Base-by-base conservation (phyloP, 2,329 filamentous ascomycete species). In the Paecilomyces fulvus region DNA sequence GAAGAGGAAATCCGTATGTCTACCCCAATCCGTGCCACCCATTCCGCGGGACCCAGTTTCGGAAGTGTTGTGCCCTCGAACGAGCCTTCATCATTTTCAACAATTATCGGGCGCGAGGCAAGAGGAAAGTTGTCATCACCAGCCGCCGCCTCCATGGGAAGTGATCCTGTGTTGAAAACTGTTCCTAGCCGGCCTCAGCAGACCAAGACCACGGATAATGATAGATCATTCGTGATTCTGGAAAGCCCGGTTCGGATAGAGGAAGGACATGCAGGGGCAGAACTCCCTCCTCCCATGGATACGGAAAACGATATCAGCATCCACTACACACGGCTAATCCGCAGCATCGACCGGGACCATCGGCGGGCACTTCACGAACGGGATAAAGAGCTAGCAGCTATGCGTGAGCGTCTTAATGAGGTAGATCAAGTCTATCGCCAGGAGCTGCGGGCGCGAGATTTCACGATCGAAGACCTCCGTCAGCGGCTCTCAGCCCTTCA, bases 351-450 rank as follows among this genome's bases (percentile, higher is more conserved):
- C 52, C 64, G 63, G 3, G 60, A 66, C 14, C 63, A 69, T 53
- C 62, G 67, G 28, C 66, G 63, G 53, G 62, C 58, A 5, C 56
- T 69, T 11, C 65, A 68, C 51, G 43, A 57, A 31, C 66, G 65
- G 9, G 67, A 69, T 53, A 61, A 60, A 23, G 67, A 70, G 53
- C 53, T 70, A 14, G 61, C 65, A 9, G 60, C 59, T 12, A 59
- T 69, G 54, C 60, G 65, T 17, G 60, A 62, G 51, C 60, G 64
- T 25, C 53, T 70, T 9, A 65, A 69, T 37, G 66, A 70, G 50
- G 60, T 67, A 31, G 67, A 70, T 51, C 64, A 62, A 52, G 65
- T 70, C 3, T 64, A 69, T 48, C 61, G 67, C 51, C 62, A 67
- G 53, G 63, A 69, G 52, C 56, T 70, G 23, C 64, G 63, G 37